Base-by-base conservation (phyloP, 176 grass and related monocot species). In the Eremochloa ophiuroides region DNA sequence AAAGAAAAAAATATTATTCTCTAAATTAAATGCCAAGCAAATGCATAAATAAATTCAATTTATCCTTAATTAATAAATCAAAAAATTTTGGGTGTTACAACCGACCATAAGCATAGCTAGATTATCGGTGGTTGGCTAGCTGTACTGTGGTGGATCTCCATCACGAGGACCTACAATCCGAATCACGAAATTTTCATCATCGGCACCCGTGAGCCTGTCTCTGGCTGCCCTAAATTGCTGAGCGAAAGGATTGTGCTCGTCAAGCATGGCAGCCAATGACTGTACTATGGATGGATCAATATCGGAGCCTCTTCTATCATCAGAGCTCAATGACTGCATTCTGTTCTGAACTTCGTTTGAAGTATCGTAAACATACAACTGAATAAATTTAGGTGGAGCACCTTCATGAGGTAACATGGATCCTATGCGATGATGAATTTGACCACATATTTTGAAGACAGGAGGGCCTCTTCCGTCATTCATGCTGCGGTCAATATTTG, bases 191-290 rank as follows among this genome's bases (percentile, higher is more conserved):
- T 59, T 8, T 4, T 59, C n/a, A 59, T 1, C 8, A 1, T 9
- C 9, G n/a, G 3, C 0, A 0, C 26, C 55, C 4, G 20, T 9
- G 6, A 59, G 1, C 1, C 55, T 26, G 7, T 59, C 55, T 4
- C 55, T 26, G 3, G 55, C 55, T 0, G 12, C 2, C 2, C 55
- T 59, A 25, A 59, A 59, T 4, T 59, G n/a, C 10, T 59, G 2
- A 0, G 22, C 55, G 3, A 59, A 12, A 0, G n/a, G 55, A 25
- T 59, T 59, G 0, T 25, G 8, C 1, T 3, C 2, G 22, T 59
- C 55, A 10, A 59, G n/a, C 55, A 59, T 59, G 0, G 3, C 0
- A 0, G 11, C 3, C 0, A 59, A 9, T 0, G 4, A 7, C 2
- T 59, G n/a, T 0, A 10, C 10, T 3, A 59, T n/a, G n/a, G n/a